Conservation (phyloP, 2,329 filamentous ascomycete genomes). For the Colletotrichum ledebouriae region DNA sequence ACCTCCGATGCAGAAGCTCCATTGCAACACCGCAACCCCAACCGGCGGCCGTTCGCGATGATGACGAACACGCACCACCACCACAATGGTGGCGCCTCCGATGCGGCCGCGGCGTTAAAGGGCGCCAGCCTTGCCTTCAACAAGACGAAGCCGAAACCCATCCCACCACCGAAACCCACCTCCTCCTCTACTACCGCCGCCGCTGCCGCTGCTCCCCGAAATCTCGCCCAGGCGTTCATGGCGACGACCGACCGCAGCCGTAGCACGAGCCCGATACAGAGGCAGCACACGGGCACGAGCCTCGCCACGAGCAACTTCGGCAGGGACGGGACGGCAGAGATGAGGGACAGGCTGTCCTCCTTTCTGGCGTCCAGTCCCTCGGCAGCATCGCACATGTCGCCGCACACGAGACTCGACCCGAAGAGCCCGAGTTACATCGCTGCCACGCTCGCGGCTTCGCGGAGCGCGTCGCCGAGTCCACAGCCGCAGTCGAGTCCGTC, state of each 20-base stretch:
- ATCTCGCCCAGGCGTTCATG: not conserved
- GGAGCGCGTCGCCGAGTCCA: conserved; percentile 42
- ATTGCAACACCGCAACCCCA: not conserved
- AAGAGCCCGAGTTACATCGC: conserved; percentile 73
- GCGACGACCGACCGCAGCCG: conserved; percentile 51
- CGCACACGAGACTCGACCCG: conserved; percentile 50
- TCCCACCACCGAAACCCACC: conserved; percentile 37
- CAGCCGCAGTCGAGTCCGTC: conserved; percentile 35
- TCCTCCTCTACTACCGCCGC: not conserved
- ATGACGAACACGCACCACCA: conserved; percentile 41
- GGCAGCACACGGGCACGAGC: conserved; percentile 57
- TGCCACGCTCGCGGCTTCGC: conserved; percentile 64
- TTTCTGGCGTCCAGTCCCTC: conserved; percentile 43
- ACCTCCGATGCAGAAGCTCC: conserved; percentile 14
- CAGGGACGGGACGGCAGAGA: conserved; percentile 36
- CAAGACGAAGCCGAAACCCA: conserved; percentile 46
- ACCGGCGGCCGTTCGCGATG: conserved; percentile 18
- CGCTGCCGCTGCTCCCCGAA: conserved; percentile 55
- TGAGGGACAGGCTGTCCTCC: conserved; percentile 47
- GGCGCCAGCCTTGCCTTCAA: conserved; percentile 70
- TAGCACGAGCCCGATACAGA: conserved; percentile 45
- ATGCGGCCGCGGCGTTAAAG: conserved; percentile 60
- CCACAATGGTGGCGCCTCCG: conserved; percentile 47
- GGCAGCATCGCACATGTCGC: conserved; percentile 40
- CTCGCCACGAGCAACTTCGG: conserved; percentile 40